Conservation (phyloP, 2,329 filamentous ascomycete genomes). For the Arachnomyces sp. region DNA sequence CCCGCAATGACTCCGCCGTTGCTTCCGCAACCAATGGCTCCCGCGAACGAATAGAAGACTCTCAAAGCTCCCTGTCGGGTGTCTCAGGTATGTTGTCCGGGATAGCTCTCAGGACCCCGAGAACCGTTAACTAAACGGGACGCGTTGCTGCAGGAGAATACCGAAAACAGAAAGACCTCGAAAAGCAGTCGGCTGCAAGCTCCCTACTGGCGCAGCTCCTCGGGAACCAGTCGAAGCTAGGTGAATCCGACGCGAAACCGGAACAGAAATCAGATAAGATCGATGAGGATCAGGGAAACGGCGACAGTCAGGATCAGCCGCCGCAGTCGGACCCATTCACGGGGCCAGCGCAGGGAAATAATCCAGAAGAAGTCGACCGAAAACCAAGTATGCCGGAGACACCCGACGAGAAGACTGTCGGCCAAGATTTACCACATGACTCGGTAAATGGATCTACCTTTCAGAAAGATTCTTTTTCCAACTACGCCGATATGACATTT, state of each 20-base stretch:
- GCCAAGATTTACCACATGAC: too few relatives aligned
- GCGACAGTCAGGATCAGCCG: too few relatives aligned
- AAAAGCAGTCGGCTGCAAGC: constrained; percentile 34
- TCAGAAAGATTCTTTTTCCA: constrained; percentile 1
- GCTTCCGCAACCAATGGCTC: constrained; percentile 15
- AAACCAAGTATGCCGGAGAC: background rate
- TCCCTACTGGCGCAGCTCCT: constrained; percentile 36
- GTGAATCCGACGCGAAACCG: background rate
- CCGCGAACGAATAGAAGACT: too few relatives aligned
- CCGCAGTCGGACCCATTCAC: constrained; percentile 8
- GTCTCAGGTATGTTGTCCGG: too few relatives aligned
- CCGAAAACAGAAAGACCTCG: constrained; percentile 22
- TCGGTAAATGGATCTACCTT: too few relatives aligned
- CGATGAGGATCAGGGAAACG: too few relatives aligned
- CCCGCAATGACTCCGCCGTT: constrained; percentile 32
- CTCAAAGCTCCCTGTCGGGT: too few relatives aligned
- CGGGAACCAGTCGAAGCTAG: constrained; percentile 23
- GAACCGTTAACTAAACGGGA: too few relatives aligned
- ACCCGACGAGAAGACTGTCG: too few relatives aligned
- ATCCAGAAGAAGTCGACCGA: constrained; percentile 6
- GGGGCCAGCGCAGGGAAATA: constrained; percentile 13
- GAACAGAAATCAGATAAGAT: background rate
- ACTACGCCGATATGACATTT: constrained; percentile 14
- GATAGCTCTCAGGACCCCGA: too few relatives aligned
- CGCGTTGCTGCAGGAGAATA: constrained; percentile 15